Evolutionary conservation across 345 rosid genomes (phyloP).

Genomic region (Angophora floribunda): DNA sequence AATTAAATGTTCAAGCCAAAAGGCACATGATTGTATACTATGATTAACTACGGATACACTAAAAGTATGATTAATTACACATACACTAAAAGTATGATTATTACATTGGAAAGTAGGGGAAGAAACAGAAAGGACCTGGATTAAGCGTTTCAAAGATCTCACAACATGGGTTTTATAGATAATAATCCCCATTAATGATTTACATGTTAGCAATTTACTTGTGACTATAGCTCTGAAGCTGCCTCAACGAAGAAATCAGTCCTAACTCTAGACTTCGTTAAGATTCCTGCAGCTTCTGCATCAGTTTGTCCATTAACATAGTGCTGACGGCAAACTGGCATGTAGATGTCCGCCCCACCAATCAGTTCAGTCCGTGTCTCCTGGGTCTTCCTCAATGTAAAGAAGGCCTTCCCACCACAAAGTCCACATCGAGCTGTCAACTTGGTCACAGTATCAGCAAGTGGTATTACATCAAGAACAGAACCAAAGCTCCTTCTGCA

Average conservation of each 20-base stretch:
- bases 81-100: not conserved
- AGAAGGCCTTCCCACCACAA: conserved; percentile 73
- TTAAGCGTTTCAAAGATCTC: not conserved
- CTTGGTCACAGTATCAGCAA: conserved; percentile 76
- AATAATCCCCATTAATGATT: not conserved
- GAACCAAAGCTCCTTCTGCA: conserved; percentile 82
- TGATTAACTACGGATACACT: not conserved
- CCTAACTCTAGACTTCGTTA: conserved; percentile 15
- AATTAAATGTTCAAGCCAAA: not conserved
- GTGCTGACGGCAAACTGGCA: conserved; percentile 90
- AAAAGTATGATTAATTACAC: not conserved
- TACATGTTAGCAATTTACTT: not conserved
- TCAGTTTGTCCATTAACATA: conserved; percentile 42
- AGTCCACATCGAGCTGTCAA: conserved; percentile 74
- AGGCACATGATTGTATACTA: not conserved
- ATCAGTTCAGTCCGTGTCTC: conserved; percentile 63
- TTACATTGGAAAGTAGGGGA: not conserved
- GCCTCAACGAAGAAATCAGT: conserved; percentile 10
- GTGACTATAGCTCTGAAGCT: conserved; percentile 3
- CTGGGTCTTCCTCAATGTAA: conserved; percentile 60
- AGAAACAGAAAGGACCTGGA: not conserved
- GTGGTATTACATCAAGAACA: conserved; percentile 70
- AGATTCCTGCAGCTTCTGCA: conserved; percentile 20
- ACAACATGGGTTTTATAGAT: not conserved
- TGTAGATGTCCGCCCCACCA: conserved; percentile 72